Conservation (phyloP, 2,329 filamentous ascomycete genomes). For the Colletotrichum orbiculare region DNA sequence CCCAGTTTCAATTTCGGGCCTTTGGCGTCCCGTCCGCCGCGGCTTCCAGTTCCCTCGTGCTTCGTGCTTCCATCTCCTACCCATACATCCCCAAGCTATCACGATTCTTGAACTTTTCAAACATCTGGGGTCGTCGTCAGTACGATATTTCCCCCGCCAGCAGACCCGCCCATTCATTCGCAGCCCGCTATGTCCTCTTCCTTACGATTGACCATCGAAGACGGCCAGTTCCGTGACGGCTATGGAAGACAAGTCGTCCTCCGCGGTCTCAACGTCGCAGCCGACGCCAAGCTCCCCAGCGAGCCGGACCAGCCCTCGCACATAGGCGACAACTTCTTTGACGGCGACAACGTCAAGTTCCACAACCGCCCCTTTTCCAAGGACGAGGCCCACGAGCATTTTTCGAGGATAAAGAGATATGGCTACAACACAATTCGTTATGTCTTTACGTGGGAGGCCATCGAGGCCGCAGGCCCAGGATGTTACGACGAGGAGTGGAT, state of each 20-base stretch:
- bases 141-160: not conserved
- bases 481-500: constrained; percentile 96
- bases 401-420: constrained; percentile 84
- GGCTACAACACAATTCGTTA: constrained; percentile 98
- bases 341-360: constrained; percentile 92
- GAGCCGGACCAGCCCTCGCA: constrained; percentile 86
- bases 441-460: constrained; percentile 98
- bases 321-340: constrained; percentile 82
- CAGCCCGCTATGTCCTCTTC: constrained; percentile 68
- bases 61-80: constrained; percentile 22
- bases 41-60: constrained; percentile 9
- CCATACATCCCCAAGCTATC: not conserved
- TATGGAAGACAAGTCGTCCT: constrained; percentile 87
- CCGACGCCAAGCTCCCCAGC: constrained; percentile 89
- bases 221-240: constrained; percentile 83
- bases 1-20: constrained; percentile 34
- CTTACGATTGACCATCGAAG: constrained; percentile 84
- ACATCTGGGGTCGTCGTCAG: not conserved
- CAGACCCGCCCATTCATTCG: not conserved
- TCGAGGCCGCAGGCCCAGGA: constrained; percentile 90
- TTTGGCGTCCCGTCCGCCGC: constrained; percentile 29
- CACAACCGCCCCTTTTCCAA: constrained; percentile 85
- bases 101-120: not conserved
- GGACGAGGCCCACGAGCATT: constrained; percentile 86
- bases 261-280: constrained; percentile 93